Base-by-base conservation (phyloP, 116 monocot species). In the Zostera marina region DNA sequence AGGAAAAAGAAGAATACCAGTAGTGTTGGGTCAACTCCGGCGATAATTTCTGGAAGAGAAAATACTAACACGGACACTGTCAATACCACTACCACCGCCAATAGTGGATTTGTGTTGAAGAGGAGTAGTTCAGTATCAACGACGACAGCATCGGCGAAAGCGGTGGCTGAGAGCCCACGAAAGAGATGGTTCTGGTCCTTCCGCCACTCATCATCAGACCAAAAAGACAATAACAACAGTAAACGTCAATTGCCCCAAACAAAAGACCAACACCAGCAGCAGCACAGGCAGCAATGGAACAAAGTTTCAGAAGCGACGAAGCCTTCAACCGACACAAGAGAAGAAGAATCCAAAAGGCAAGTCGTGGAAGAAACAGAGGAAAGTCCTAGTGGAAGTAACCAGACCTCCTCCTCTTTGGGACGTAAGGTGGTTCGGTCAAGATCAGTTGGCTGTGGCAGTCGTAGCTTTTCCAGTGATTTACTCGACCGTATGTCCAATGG, bases 131-230 rank as follows among this genome's bases (percentile, higher is more conserved):
- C 92, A 11, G 80, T 86, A 19, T 73, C 73, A 2, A 69, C 82
- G 32, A 63, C 73, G 21, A 68, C 74, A 7, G 23, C 56, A 4
- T 67, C 59, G 11, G 25, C 11, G 19, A 1, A 11, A n/a, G 11
- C 16, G 1, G 14, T 32, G 39, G 42, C 9, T 11, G 79, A 83
- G 10, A 87, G 80, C 48, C 81, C 93, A 1, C 59, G 84, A 39
- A 93, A 84, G 75, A 83, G 75, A 68, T 75, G 88, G 70, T 87
- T 87, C 73, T 93, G 93, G 93, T 79, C 88, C 9, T 82, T 85
- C 64, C 63, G 79, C 62, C 62, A 63, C 78, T 69, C 69, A 52
- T 67, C 75, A 4, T 68, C 67, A 61, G 51, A 52, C 64, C 52
- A 41, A 42, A 14, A 7, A n/a, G 41, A 16, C n/a, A 11, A 39